phyloP scores from a whole-genome alignment of 1,284 basidiomycete genomes.

The Rhodotorula mucilaginosa region DNA sequence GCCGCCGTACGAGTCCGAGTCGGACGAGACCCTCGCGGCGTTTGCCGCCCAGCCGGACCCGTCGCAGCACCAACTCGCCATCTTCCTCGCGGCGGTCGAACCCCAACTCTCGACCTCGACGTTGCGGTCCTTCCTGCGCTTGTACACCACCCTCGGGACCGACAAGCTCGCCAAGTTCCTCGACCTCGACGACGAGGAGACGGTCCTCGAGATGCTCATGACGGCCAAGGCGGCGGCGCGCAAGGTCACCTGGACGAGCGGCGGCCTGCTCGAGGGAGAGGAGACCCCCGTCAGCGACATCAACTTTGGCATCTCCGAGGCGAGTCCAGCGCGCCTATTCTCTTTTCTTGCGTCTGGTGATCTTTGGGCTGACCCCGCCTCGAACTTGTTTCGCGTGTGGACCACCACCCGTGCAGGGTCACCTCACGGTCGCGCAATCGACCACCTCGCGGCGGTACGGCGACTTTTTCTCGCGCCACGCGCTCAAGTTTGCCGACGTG shows the following conservation, averaged over 20 bases:
- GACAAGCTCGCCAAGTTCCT: slow-evolving; percentile 88
- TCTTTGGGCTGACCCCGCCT: neutral
- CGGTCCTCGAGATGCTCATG: slow-evolving; percentile 95
- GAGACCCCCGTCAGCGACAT: slow-evolving; percentile 86
- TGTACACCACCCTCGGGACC: slow-evolving; percentile 91
- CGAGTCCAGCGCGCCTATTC: too few species aligned
- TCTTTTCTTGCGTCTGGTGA: neutral
- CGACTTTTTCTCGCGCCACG: slow-evolving; percentile 84
- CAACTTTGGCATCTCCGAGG: slow-evolving; percentile 92
- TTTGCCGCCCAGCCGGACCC: slow-evolving; percentile 60
- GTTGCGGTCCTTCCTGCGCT: slow-evolving; percentile 84
- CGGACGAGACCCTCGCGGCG: slow-evolving; percentile 55
- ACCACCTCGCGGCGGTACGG: slow-evolving; percentile 88
- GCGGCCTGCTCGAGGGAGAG: slow-evolving; percentile 72
- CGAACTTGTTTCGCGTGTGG: too few species aligned
- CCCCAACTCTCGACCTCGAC: slow-evolving; percentile 77
- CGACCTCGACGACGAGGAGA: slow-evolving; percentile 73
- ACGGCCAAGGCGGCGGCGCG: slow-evolving; percentile 77
- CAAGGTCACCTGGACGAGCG: slow-evolving; percentile 63
- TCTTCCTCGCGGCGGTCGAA: slow-evolving; percentile 77
- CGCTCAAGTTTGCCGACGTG: slow-evolving; percentile 34
- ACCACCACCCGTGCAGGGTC: too few species aligned
- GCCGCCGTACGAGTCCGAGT: slow-evolving; percentile 81
- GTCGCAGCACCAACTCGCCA: slow-evolving; percentile 73
- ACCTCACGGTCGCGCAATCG: slow-evolving; percentile 71